Evolutionary conservation across 2,329 filamentous ascomycete genomes (phyloP), one percentile per base, ranked within the genome.

Genomic region (Clonostachys solani): DNA sequence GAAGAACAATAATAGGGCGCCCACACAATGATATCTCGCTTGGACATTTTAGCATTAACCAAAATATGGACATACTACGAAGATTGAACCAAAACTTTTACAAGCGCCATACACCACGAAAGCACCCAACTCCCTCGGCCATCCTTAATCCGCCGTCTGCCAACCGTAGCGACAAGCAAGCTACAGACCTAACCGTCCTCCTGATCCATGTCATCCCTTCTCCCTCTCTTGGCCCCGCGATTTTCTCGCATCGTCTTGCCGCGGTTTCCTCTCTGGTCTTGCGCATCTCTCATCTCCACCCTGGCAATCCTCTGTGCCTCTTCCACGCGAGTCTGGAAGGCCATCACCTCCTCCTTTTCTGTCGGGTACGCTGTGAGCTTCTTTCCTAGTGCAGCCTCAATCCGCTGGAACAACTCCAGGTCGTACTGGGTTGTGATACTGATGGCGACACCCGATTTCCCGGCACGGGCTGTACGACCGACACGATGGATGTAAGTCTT

Each of bases 401-500:
- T 95, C 17, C 90, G 75, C 58, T 86, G 70, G 67, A 82, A 95
- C 35, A 94, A 78, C 63, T 92, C 88, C 2, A 92, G 71, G 58
- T 95, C 91, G 56, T 95, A 95, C 65, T 96, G 91, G 1, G 89
- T 95, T 6, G 94, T 85, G 9, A 96, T 70, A 45, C 77, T 89
- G 42, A 96, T 78, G 9, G 91, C 90, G 40, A 89, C 80, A 44
- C 92, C 92, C 2, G 84, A 85, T 63, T 92, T 92, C 33, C 91
- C 91, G 0, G 91, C 91, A 66, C 91, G 82, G 0, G 91, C 91
- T 1, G 91, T 96, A 55, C 91, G 86, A 17, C 91, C 91, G 1
- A 96, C 90, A 45, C 91, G 80, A 66, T 96, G 91, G 33, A 96
- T 87, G 58, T 95, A 95, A 0, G 91, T 96, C 68, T 95, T 95